Percentiles rank a stretch among this genome's conserved stretches.
Conservation (phyloP, 2,329 filamentous ascomycete genomes). For the Hawksworthiomyces lignivorus region DNA sequence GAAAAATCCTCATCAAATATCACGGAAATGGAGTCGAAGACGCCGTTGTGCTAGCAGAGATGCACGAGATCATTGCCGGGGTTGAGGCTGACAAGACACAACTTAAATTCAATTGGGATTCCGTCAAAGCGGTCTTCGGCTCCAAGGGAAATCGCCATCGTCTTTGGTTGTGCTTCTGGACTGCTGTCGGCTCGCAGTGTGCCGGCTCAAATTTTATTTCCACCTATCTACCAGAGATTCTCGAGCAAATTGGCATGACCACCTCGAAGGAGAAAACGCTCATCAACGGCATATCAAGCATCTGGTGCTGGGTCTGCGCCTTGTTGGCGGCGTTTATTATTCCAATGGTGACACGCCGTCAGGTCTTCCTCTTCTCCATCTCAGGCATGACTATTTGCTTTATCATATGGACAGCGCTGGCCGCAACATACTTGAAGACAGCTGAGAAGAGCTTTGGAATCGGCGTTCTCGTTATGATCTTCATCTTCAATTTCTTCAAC, state of each 20-base stretch:
- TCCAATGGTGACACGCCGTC: neutral
- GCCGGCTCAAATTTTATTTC: neutral
- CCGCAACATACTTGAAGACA: too few species aligned
- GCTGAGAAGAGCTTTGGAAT: too few species aligned
- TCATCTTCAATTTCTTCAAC: too few species aligned
- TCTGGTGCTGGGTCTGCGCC: constrained; percentile 21
- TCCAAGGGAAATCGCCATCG: constrained; percentile 12
- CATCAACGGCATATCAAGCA: constrained; percentile 9
- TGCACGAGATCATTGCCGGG: constrained; percentile 5
- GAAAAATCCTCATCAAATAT: constrained; percentile 1
- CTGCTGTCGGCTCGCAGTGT: constrained; percentile 4
- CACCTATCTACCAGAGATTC: neutral
- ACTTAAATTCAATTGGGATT: neutral
- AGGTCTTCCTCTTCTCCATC: neutral
- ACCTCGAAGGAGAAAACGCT: neutral
- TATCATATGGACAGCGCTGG: too few species aligned
- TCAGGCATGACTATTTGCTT: too few species aligned
- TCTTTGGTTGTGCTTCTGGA: constrained; percentile 6
- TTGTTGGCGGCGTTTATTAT: neutral
- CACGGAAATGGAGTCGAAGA: constrained; percentile 1
- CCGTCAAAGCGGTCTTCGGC: neutral
- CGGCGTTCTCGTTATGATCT: too few species aligned
- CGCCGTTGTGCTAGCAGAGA: constrained; percentile 2
- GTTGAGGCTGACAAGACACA: too few species aligned
- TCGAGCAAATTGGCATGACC: neutral